These are phyloP conservation scores for Pelargonium nanum DNA, from an alignment of 345 rosid species.

Conservation along the genomic window DNA sequence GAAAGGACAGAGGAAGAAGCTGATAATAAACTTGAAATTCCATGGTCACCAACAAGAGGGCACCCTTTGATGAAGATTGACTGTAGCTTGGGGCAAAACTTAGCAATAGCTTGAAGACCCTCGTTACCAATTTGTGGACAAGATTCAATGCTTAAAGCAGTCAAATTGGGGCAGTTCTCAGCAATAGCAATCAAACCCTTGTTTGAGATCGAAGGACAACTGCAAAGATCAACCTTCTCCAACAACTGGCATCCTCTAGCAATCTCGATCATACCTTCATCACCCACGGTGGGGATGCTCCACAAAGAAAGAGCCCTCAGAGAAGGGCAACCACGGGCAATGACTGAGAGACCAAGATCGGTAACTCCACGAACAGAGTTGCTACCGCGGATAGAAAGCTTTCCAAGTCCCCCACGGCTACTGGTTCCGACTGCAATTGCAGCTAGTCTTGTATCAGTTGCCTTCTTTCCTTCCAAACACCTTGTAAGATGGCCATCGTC, in stretches of 20 bases:
- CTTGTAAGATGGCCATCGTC: conserved; percentile 50
- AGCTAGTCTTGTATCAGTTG: conserved; percentile 60
- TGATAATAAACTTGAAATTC: conserved; percentile 46
- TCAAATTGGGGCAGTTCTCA: conserved; percentile 46
- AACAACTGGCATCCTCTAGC: conserved; percentile 50
- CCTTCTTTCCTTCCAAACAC: conserved; percentile 65
- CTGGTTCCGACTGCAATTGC: conserved; percentile 63
- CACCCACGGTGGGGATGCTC: conserved; percentile 47
- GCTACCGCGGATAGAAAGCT: conserved; percentile 55
- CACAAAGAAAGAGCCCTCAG: conserved; percentile 55
- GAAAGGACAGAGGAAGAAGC: conserved; percentile 36
- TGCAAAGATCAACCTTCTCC: conserved; percentile 61
- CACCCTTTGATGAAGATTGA: conserved; percentile 57
- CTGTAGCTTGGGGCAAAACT: conserved; percentile 37
- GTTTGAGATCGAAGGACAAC: conserved; percentile 47
- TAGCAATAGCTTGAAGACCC: conserved; percentile 52
- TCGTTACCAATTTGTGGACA: conserved; percentile 55
- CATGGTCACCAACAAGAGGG: conserved; percentile 68
- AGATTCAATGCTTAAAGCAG: conserved; percentile 40
- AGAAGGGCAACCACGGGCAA: conserved; percentile 57
- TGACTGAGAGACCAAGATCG: conserved; percentile 39
- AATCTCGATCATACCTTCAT: conserved; percentile 42
- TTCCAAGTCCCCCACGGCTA: conserved; percentile 53
- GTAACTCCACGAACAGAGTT: conserved; percentile 40
- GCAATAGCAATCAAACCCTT: conserved; percentile 55